phyloP scores from a whole-genome alignment of 257 asterid genomes.

The Knoxia roxburghii region DNA sequence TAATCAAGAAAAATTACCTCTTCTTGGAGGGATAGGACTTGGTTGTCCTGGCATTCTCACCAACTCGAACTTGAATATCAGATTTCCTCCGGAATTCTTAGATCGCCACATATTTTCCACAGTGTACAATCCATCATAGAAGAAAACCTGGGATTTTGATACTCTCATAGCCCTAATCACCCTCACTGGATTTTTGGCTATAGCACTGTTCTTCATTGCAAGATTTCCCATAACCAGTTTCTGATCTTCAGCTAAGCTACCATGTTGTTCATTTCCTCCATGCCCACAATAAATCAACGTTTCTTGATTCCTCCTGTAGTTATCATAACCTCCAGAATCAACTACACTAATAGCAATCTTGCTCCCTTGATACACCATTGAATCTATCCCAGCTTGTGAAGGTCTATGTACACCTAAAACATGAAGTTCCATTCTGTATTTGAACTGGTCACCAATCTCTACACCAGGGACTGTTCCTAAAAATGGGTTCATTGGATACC shows the following conservation, averaged over 20 bases:
- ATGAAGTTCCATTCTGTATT: constrained; percentile 25
- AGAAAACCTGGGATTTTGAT: constrained; percentile 8
- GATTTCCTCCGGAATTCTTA: constrained; percentile 14
- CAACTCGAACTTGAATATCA: constrained; percentile 29
- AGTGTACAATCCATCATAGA: constrained; percentile 32
- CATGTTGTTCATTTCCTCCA: constrained; percentile 21
- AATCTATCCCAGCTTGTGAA: constrained; percentile 24
- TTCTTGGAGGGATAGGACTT: background rate
- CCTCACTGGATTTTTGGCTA: constrained; percentile 27
- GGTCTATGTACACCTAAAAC: constrained; percentile 26
- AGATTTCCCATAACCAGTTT: constrained; percentile 25
- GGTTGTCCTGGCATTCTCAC: constrained; percentile 21
- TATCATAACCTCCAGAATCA: constrained; percentile 28
- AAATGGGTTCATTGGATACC: no score
- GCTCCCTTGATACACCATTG: constrained; percentile 12
- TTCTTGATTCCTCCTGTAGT: background rate
- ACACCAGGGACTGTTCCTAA: no score
- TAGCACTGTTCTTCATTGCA: constrained; percentile 27
- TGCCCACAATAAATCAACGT: constrained; percentile 17
- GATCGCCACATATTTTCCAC: constrained; percentile 23
- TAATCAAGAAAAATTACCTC: background rate
- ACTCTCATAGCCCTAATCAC: constrained; percentile 24
- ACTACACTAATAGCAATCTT: constrained; percentile 29
- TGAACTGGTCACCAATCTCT: no score
- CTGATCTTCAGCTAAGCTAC: constrained; percentile 23